Evolutionary conservation across 257 asterid species (phyloP).

Genomic region (Schizonepeta tenuifolia): DNA sequence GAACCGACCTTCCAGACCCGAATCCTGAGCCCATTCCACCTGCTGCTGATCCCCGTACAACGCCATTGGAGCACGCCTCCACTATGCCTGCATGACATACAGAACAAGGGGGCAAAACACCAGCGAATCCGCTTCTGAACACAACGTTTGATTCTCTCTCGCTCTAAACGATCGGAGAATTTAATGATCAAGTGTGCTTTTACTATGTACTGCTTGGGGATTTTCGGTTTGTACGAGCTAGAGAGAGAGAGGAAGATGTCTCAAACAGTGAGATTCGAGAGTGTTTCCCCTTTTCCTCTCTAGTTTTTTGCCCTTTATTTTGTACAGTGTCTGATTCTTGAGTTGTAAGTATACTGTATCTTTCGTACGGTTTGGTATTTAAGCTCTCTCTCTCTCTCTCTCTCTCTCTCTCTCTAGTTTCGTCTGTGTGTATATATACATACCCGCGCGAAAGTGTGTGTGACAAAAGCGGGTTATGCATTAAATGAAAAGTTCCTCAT

Average conservation of each 20-base stretch:
- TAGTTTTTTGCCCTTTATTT: slow-evolving; percentile 4
- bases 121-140: slow-evolving; percentile 25
- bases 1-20: slow-evolving; percentile 60
- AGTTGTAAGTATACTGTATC: slow-evolving; percentile 26
- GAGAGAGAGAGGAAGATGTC: slow-evolving; percentile 13
- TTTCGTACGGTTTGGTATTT: slow-evolving; percentile 46
- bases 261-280: slow-evolving; percentile 41
- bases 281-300: slow-evolving; percentile 9
- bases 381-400: slow-evolving; percentile 24
- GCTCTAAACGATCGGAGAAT: slow-evolving; percentile 24
- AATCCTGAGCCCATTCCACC: slow-evolving; percentile 53
- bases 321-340: slow-evolving; percentile 41
- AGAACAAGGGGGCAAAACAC: slow-evolving; percentile 28
- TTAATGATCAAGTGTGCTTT: slow-evolving; percentile 20
- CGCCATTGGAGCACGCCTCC: slow-evolving; percentile 47
- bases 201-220: slow-evolving; percentile 8
- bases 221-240: slow-evolving; percentile 32
- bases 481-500: slow-evolving; percentile 42
- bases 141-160: slow-evolving; percentile 14
- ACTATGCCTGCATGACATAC: slow-evolving; percentile 23
- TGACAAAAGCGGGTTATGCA: slow-evolving; percentile 40
- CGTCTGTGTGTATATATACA: slow-evolving; percentile 46
- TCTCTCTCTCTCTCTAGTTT: slow-evolving; percentile 17
- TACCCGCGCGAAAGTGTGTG: slow-evolving; percentile 75
- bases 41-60: slow-evolving; percentile 64